Conservation (phyloP, 1,139 yeast species). For the Candida neerlandica region DNA sequence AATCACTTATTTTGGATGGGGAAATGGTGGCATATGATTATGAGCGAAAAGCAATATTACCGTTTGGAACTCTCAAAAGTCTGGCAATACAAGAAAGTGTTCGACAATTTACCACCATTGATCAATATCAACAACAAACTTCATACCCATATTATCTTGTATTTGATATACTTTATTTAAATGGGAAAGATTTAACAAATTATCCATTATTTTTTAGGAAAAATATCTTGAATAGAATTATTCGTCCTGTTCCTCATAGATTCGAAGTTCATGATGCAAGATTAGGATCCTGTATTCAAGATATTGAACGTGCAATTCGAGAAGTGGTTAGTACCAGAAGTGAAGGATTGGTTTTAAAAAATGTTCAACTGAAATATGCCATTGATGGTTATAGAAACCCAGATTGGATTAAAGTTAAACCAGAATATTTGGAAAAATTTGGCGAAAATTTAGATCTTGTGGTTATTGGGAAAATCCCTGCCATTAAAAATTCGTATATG, state of each 20-base stretch:
- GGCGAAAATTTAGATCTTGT: slow-evolving; percentile 84
- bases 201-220: slow-evolving; percentile 61
- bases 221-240: slow-evolving; percentile 46
- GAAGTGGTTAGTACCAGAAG: slow-evolving; percentile 63
- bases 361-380: slow-evolving; percentile 58
- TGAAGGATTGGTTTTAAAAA: slow-evolving; percentile 84
- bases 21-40: slow-evolving; percentile 92
- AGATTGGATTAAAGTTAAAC: slow-evolving; percentile 86
- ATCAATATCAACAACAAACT: slow-evolving; percentile 38
- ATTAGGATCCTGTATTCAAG: slow-evolving; percentile 47
- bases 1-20: slow-evolving; percentile 75
- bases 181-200: slow-evolving; percentile 61
- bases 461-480: slow-evolving; percentile 77
- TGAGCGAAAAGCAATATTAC: slow-evolving; percentile 57
- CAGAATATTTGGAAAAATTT: slow-evolving; percentile 83
- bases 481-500: slow-evolving; percentile 71
- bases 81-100: slow-evolving; percentile 63
- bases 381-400: slow-evolving; percentile 64
- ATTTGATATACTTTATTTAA: slow-evolving; percentile 72
- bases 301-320: slow-evolving; percentile 58
- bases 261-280: slow-evolving; percentile 58
- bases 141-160: slow-evolving; percentile 65
- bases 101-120: slow-evolving; percentile 42
- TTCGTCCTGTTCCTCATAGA: slow-evolving; percentile 51
- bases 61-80: slow-evolving; percentile 78